Base-by-base conservation (phyloP, 2,329 filamentous ascomycete genomes). In the Fusarium circinatum region DNA sequence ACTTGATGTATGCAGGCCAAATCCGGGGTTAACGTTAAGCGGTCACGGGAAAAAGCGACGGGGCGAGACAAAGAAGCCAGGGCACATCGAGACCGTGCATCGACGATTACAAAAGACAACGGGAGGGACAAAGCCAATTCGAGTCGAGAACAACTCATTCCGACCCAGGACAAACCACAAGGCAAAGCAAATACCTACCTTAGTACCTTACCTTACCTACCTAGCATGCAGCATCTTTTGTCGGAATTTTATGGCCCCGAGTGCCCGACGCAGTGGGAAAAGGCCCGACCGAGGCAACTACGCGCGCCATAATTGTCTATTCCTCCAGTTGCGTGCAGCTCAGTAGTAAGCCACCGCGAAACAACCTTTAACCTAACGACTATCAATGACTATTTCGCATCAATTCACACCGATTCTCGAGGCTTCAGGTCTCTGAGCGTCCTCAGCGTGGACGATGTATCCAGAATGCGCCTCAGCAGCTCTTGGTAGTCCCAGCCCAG, bases 71-170 rank as follows among this genome's bases (percentile, higher is more conserved):
- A 61, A 60, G 47, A 72, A 65, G 61, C 51, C 62, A 71, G 62
- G 58, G 57, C 45, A 58, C 67, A 68, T 62, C 57, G 52, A 74
- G 71, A 52, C 68, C 68, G 71, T 74, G 71, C 71, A 74, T 74
- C 59, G 56, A 72, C 63, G 63, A 75, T 69, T 71, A 72, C 56
- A 72, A 52, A 69, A 56, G 61, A 72, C 41, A 71, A 69, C 74
- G 65, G 60, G 64, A 75, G 61, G 65, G 68, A 75, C 72, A 60
- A 75, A 75, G 72, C 68, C 72, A 70, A 75, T 73, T 75, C 72
- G 47, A 73, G 65, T 70, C 72, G 49, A 75, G 72, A 70, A 66
- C 39, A 70, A 73, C 72, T 70, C 61, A 73, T 69, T 65, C 61
- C 68, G 55, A 67, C 61, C 51, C 58, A 64, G 71, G 54, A 45